Conservation (phyloP, 768 basidiomycete genomes). For the Boletus tylopilopsis region DNA sequence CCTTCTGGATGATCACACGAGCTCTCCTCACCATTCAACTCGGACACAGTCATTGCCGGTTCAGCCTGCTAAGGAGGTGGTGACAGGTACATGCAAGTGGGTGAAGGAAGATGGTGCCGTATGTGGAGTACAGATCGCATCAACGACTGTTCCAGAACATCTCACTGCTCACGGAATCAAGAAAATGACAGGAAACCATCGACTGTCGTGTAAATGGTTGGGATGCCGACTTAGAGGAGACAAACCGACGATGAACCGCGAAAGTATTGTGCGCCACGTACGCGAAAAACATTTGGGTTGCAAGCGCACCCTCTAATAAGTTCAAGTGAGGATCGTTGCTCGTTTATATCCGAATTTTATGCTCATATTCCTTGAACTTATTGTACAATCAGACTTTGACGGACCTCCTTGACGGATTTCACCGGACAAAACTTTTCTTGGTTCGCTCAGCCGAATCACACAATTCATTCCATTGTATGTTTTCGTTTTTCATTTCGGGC, state of each 20-base stretch:
- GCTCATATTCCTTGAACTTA: background rate
- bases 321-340: background rate
- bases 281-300: constrained; percentile 11
- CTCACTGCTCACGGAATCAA: constrained; percentile 6
- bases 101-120: background rate
- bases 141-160: background rate
- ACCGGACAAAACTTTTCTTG: too few species aligned
- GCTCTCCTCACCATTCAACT: background rate
- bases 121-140: constrained; percentile 1
- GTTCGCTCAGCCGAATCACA: too few species aligned
- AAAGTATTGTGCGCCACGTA: constrained; percentile 16
- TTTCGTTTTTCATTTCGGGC: too few species aligned
- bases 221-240: constrained; percentile 3
- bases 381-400: background rate
- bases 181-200: fast-evolving
- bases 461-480: too few species aligned
- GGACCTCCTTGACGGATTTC: too few species aligned
- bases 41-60: constrained; percentile 2
- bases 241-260: constrained; percentile 2
- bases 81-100: constrained; percentile 9
- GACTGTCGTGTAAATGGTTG: constrained; percentile 2
- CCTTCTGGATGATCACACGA: background rate
- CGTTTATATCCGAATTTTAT: background rate
- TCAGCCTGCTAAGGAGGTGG: too few species aligned
- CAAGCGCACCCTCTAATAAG: constrained; percentile 1